Percentiles rank a stretch among this genome's conserved stretches.
Evolutionary conservation across 345 rosid species (phyloP).

Genomic region (Lenwebbia sp.): DNA sequence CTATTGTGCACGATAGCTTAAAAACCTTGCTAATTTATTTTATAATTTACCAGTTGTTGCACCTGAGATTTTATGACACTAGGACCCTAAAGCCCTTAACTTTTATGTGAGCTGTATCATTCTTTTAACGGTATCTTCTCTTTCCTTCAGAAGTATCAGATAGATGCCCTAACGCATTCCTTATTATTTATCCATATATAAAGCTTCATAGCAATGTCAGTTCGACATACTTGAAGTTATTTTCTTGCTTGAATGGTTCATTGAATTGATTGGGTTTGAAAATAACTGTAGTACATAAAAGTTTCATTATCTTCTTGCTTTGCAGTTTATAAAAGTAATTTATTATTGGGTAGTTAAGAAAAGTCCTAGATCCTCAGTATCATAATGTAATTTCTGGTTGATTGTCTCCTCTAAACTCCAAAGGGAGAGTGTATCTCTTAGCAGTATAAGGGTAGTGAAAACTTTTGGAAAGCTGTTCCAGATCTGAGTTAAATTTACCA

Average conservation of each 20-base stretch:
- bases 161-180: background rate
- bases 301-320: background rate
- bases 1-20: background rate
- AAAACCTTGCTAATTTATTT: background rate
- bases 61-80: background rate
- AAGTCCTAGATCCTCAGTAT: background rate
- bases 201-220: background rate
- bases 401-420: background rate
- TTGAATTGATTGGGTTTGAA: background rate
- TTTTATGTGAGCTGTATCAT: background rate
- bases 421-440: background rate
- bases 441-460: background rate
- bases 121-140: background rate
- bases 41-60: background rate
- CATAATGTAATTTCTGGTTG: background rate
- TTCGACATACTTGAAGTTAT: background rate
- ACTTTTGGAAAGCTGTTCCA: background rate
- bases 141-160: background rate
- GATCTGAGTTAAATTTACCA: background rate
- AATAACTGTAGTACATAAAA: background rate
- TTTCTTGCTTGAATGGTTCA: background rate
- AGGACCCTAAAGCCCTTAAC: background rate
- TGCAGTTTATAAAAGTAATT: background rate
- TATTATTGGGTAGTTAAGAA: background rate
- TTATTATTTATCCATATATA: background rate